phyloP scores from a whole-genome alignment of 345 rosid species.

The Acer campestre region DNA sequence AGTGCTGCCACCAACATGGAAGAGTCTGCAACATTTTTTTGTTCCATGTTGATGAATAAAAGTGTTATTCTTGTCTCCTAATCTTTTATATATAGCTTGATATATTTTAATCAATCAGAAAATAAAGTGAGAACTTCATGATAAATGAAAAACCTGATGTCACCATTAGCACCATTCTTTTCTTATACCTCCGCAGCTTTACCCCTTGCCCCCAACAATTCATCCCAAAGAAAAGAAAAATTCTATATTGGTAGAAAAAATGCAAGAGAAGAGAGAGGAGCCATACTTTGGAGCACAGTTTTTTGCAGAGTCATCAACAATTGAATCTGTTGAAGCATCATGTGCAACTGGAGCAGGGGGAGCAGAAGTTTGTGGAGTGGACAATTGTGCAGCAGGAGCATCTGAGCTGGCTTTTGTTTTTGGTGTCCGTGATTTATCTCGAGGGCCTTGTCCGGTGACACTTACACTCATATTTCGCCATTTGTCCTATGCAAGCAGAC shows the following conservation, averaged over 20 bases:
- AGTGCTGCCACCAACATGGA: neutral
- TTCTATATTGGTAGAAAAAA: neutral
- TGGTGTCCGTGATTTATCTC: constrained; percentile 56
- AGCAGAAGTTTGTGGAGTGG: constrained; percentile 23
- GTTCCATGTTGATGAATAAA: neutral
- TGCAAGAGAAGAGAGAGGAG: neutral
- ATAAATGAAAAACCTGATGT: neutral
- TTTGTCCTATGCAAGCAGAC: constrained; percentile 59
- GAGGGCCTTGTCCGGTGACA: constrained; percentile 49
- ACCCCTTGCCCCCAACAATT: neutral
- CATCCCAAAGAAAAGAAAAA: neutral
- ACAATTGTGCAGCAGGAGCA: constrained; percentile 21
- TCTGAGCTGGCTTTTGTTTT: constrained; percentile 51
- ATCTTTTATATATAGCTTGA: neutral
- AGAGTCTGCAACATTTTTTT: neutral
- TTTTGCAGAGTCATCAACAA: constrained; percentile 32
- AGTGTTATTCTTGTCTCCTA: neutral
- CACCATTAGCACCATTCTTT: neutral
- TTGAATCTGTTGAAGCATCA: constrained; percentile 29
- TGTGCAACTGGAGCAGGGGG: constrained; percentile 26
- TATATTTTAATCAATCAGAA: neutral
- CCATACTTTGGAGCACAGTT: constrained; percentile 45
- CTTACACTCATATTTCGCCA: constrained; percentile 88
- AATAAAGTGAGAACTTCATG: neutral
- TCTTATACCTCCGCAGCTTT: neutral